These are phyloP conservation scores for Sequoia sempervirens DNA, from an alignment of 75 land plant species.

Conservation along the genomic window DNA sequence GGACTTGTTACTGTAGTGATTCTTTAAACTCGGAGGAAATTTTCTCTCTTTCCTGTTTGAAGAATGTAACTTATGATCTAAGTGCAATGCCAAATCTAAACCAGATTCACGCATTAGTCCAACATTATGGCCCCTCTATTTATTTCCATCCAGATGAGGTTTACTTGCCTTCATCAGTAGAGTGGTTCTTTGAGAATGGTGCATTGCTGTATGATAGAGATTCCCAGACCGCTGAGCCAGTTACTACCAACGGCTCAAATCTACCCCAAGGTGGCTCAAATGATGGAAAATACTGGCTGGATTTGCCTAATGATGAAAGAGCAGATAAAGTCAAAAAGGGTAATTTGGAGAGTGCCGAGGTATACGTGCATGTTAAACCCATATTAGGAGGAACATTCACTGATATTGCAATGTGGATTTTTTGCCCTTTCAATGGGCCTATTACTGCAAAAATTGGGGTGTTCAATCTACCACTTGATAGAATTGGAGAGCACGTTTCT, in stretches of 20 bases:
- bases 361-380: constrained; percentile 83
- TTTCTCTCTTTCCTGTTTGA: constrained; percentile 41
- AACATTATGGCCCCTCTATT: constrained; percentile 69
- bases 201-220: constrained; percentile 34
- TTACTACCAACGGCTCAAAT: constrained; percentile 49
- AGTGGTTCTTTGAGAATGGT: constrained; percentile 82
- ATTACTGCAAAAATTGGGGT: constrained; percentile 64
- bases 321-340: constrained; percentile 43
- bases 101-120: constrained; percentile 59
- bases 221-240: constrained; percentile 20
- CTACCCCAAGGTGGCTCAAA: constrained; percentile 64
- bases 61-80: constrained; percentile 30
- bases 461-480: constrained; percentile 38
- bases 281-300: constrained; percentile 74
- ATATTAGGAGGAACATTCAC: constrained; percentile 77
- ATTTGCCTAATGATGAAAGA: constrained; percentile 56
- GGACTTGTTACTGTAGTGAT: constrained; percentile 53
- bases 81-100: constrained; percentile 64
- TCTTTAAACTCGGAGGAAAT: constrained; percentile 10
- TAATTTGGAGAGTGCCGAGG: constrained; percentile 60
- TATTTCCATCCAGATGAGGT: constrained; percentile 81
- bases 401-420: constrained; percentile 80
- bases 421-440: constrained; percentile 89
- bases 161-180: constrained; percentile 74
- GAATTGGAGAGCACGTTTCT: constrained; percentile 74